These are phyloP conservation scores for Basidioascus undulatus DNA, from an alignment of 768 basidiomycete genomes.

Conservation along the genomic window DNA sequence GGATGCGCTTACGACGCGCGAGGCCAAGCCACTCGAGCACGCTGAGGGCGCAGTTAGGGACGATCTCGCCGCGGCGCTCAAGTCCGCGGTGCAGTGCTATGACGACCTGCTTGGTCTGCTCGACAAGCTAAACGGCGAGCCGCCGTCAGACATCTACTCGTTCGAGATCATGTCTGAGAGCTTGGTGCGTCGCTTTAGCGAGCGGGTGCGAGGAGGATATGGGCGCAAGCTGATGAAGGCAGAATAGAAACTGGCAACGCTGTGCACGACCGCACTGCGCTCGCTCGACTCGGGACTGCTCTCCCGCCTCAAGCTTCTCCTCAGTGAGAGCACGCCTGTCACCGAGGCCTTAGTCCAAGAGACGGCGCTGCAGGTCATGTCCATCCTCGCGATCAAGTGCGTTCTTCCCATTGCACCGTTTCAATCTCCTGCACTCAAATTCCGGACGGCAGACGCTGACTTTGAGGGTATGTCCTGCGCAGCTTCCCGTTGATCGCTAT, in stretches of 20 bases:
- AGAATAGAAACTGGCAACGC: conserved; percentile 64
- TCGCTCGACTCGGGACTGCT: conserved; percentile 46
- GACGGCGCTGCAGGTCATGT: conserved; percentile 64
- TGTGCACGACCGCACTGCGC: conserved; percentile 48
- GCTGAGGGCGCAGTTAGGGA: not conserved
- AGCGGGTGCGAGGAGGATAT: too few species aligned
- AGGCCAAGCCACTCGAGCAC: not conserved
- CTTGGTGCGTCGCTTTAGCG: conserved; percentile 36
- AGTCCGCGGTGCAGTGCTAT: too few species aligned
- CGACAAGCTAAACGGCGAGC: too few species aligned
- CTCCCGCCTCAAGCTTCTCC: conserved; percentile 39
- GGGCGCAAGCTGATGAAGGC: too few species aligned
- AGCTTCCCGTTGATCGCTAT: conserved; percentile 64
- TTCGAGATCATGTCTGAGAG: conserved; percentile 86
- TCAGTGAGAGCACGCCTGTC: conserved; percentile 59
- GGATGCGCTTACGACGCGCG: conserved; percentile 27
- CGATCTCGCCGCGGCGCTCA: too few species aligned
- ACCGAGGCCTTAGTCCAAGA: conserved; percentile 68
- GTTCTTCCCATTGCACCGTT: conserved; percentile 6
- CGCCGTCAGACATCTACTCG: too few species aligned
- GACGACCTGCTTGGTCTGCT: too few species aligned
- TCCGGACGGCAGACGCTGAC: too few species aligned
- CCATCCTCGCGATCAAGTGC: conserved; percentile 61
- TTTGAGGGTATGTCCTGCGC: conserved; percentile 1
- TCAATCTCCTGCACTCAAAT: not conserved